These are phyloP conservation scores for Podaxis pistillaris DNA, from an alignment of 768 basidiomycete species.

Conservation along the genomic window DNA sequence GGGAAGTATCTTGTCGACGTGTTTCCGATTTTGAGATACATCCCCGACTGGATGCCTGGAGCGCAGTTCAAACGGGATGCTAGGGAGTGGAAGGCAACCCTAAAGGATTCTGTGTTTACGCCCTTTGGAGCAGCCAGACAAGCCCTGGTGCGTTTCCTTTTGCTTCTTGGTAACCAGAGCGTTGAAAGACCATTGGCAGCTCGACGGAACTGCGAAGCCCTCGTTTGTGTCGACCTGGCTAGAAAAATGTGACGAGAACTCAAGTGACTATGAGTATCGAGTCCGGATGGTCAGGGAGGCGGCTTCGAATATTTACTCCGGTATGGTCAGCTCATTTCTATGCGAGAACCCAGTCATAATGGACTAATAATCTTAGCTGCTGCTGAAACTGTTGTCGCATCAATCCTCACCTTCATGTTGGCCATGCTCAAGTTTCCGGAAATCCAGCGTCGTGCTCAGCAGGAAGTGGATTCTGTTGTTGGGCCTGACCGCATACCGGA, in stretches of 20 bases:
- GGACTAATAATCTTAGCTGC: conserved; percentile 29
- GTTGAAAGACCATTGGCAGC: conserved; percentile 23
- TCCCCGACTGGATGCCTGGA: conserved; percentile 8
- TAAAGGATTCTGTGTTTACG: conserved; percentile 1
- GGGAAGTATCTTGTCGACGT: conserved; percentile 10
- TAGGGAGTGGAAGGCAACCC: neutral
- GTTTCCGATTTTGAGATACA: conserved; percentile 1
- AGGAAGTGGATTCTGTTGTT: conserved; percentile 45
- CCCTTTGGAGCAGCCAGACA: conserved; percentile 4
- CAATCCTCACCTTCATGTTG: conserved; percentile 44
- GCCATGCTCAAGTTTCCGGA: conserved; percentile 42
- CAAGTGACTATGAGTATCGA: conserved; percentile 34
- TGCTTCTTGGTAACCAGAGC: neutral
- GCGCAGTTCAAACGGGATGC: conserved; percentile 10
- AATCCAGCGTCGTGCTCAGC: conserved; percentile 48
- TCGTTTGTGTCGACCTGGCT: conserved; percentile 44
- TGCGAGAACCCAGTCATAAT: neutral
- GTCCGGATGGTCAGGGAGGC: conserved; percentile 21
- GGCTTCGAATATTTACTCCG: conserved; percentile 34
- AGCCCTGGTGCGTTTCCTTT: neutral
- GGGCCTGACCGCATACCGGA: conserved; percentile 35
- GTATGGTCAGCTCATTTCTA: neutral
- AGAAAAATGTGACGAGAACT: conserved; percentile 32
- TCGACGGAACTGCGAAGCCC: conserved; percentile 35
- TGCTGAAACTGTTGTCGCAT: conserved; percentile 47